Percentiles rank a stretch among this genome's conserved stretches.
Conservation (phyloP, 1,284 basidiomycete genomes). For the Ceratobasidium sp. region DNA sequence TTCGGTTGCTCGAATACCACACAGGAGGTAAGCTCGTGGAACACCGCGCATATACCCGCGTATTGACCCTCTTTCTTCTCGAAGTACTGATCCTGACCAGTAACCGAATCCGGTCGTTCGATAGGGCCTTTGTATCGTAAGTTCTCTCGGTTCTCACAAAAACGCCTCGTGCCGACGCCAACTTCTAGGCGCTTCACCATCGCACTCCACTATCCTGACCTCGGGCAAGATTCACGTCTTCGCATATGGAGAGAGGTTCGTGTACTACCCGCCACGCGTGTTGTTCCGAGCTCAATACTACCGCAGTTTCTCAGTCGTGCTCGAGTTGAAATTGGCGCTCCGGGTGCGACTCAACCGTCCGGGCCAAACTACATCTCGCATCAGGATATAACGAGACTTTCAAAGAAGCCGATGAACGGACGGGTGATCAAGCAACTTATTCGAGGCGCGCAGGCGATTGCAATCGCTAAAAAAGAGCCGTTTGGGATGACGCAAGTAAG, state of each 20-base stretch:
- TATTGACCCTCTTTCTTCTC: background rate
- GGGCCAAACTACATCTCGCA: slow-evolving; percentile 28
- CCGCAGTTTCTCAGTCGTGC: slow-evolving; percentile 7
- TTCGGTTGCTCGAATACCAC: slow-evolving; percentile 25
- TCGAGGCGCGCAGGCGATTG: slow-evolving; percentile 30
- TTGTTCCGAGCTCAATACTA: background rate
- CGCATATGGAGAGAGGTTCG: slow-evolving; percentile 22
- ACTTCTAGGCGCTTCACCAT: slow-evolving; percentile 15
- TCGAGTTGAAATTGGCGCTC: slow-evolving; percentile 1
- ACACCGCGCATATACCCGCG: background rate
- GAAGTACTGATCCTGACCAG: slow-evolving; percentile 21
- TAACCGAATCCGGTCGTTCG: slow-evolving; percentile 17
- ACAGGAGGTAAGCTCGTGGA: background rate
- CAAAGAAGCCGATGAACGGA: slow-evolving; percentile 25
- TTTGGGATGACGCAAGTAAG: slow-evolving; percentile 19
- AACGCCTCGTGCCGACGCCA: background rate
- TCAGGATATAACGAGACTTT: slow-evolving; percentile 5
- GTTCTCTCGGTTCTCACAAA: background rate
- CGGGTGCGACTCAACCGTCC: background rate
- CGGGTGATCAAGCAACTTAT: slow-evolving; percentile 27
- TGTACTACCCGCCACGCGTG: background rate
- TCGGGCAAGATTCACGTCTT: slow-evolving; percentile 11
- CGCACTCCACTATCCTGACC: slow-evolving; percentile 24
- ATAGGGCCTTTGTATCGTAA: slow-evolving; percentile 27
- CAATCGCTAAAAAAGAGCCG: slow-evolving; percentile 23